phyloP scores from a whole-genome alignment of 768 basidiomycete genomes.

The Leccinum fibrillosum region DNA sequence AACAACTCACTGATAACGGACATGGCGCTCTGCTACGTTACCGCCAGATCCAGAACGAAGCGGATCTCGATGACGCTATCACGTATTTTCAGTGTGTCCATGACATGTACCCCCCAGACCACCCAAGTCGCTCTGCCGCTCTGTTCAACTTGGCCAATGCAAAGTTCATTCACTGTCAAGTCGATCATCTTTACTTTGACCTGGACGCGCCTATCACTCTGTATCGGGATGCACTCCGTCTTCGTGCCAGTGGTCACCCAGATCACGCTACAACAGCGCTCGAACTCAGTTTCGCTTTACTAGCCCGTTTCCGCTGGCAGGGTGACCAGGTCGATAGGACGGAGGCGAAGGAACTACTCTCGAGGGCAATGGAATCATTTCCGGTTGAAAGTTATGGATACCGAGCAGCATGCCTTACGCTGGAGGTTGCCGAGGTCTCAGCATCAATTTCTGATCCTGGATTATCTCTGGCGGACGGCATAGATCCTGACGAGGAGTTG shows the following conservation, averaged over 20 bases:
- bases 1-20: neutral
- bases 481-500: neutral
- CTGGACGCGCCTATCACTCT: neutral
- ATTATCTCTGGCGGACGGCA: neutral
- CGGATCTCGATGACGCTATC: neutral
- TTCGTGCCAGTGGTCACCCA: neutral
- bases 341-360: neutral
- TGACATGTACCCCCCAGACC: neutral
- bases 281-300: neutral
- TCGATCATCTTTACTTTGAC: neutral
- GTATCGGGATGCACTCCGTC: neutral
- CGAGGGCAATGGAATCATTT: neutral
- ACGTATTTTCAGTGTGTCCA: neutral
- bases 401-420: neutral
- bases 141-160: neutral
- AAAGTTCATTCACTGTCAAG: neutral
- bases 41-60: neutral
- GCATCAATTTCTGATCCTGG: neutral
- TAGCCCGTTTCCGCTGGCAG: neutral
- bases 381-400: neutral
- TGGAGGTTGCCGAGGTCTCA: neutral
- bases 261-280: neutral
- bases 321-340: neutral
- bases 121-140: neutral
- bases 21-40: neutral